These are phyloP conservation scores for Chaetomium globosum DNA, from an alignment of 2,329 filamentous ascomycete species.

Conservation along the genomic window DNA sequence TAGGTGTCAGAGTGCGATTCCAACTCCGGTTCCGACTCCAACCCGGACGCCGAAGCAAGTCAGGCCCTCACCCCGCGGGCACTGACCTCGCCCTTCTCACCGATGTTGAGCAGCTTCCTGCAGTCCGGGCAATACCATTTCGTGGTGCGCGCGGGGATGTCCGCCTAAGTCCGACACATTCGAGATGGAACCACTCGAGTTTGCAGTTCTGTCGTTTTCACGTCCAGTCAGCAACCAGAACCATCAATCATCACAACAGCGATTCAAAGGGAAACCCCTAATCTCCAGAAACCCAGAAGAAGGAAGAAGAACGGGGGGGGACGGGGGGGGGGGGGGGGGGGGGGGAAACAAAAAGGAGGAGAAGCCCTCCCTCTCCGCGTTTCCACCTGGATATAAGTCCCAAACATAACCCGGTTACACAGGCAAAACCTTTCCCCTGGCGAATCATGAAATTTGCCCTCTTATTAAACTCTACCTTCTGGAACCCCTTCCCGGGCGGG, in stretches of 20 bases:
- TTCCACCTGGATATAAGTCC: constrained; percentile 78
- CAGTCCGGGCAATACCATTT: constrained; percentile 88
- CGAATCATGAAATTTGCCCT: constrained; percentile 73
- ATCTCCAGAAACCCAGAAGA: neutral
- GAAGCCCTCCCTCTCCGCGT: too few relatives aligned
- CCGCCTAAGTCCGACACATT: constrained; percentile 70
- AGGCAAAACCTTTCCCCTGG: constrained; percentile 76
- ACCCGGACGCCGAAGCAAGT: constrained; percentile 6
- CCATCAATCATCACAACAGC: neutral
- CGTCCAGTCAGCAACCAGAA: neutral
- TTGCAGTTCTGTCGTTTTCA: constrained; percentile 62
- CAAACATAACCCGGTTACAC: constrained; percentile 79
- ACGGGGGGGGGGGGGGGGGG: neutral
- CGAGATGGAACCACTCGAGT: constrained; percentile 82
- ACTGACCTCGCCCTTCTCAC: constrained; percentile 64
- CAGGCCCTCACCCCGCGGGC: constrained; percentile 58
- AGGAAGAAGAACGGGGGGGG: constrained; percentile 14
- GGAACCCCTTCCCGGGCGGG: constrained; percentile 51
- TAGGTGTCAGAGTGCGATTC: too few relatives aligned
- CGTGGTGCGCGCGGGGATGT: constrained; percentile 69
- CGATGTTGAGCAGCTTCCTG: constrained; percentile 62
- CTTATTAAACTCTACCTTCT: constrained; percentile 65
- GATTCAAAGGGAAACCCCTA: neutral
- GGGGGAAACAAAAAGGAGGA: neutral
- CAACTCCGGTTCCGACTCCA: too few relatives aligned